Conservation (phyloP, 78 protist species). For the Tieghemostelium lacteum region DNA sequence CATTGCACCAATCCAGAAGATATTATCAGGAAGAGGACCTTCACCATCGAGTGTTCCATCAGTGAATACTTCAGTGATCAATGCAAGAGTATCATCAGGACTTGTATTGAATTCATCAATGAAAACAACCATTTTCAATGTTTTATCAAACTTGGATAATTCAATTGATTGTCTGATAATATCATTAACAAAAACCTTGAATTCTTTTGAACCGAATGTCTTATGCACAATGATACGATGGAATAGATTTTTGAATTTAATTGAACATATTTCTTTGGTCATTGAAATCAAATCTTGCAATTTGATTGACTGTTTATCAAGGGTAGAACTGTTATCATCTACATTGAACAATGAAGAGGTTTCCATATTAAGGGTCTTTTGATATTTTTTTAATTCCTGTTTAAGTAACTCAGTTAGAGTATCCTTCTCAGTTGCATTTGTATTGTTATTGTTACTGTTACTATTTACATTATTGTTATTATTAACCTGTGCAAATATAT, state of each 20-base stretch:
- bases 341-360: no score
- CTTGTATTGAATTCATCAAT: conserved; percentile 80
- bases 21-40: conserved; percentile 9
- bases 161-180: background rate
- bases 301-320: no score
- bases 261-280: conserved; percentile 10
- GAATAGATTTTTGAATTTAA: conserved; percentile 55
- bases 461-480: no score
- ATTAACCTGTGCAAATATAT: no score
- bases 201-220: conserved; percentile 13
- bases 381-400: no score
- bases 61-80: conserved; percentile 75
- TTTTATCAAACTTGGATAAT: conserved; percentile 4
- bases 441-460: no score
- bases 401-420: no score
- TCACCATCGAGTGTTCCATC: conserved; percentile 72
- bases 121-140: conserved; percentile 74
- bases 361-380: no score
- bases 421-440: no score
- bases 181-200: background rate
- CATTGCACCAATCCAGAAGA: conserved; percentile 84
- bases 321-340: no score
- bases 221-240: conserved; percentile 76
- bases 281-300: no score
- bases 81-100: conserved; percentile 49